Percentiles rank a stretch among this genome's conserved stretches.
These are phyloP conservation scores for Chenopodium formosanum DNA, from an alignment of 148 eudicot genomes.

Conservation along the genomic window DNA sequence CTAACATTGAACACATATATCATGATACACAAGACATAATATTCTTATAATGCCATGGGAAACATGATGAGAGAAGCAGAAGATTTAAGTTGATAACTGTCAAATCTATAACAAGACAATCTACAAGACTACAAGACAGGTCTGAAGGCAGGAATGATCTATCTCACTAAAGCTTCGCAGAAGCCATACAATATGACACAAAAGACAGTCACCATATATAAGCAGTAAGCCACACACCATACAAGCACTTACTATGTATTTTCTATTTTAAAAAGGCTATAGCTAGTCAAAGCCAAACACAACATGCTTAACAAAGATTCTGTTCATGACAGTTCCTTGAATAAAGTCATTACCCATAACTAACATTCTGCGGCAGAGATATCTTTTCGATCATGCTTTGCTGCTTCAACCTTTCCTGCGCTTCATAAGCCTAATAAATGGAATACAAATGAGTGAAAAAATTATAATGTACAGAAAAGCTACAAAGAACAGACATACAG, in stretches of 20 bases:
- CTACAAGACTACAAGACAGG: neutral
- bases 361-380: conserved; percentile 59
- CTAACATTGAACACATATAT: neutral
- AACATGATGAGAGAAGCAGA: neutral
- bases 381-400: conserved; percentile 63
- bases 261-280: too few species aligned
- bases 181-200: neutral
- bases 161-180: neutral
- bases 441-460: neutral
- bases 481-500: neutral
- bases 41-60: neutral
- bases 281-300: neutral
- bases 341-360: conserved; percentile 58
- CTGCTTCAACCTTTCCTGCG: conserved; percentile 69
- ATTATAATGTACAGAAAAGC: neutral
- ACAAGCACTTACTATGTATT: neutral
- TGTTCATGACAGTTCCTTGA: neutral
- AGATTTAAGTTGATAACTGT: neutral
- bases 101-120: neutral
- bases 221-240: neutral
- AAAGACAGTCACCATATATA: neutral
- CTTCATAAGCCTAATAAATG: conserved; percentile 69
- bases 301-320: neutral
- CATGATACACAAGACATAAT: neutral
- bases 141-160: neutral